Percentiles rank a stretch among this genome's conserved stretches.
phyloP scores from a whole-genome alignment of 1,284 basidiomycete species.

The Coniferiporia weirii region DNA sequence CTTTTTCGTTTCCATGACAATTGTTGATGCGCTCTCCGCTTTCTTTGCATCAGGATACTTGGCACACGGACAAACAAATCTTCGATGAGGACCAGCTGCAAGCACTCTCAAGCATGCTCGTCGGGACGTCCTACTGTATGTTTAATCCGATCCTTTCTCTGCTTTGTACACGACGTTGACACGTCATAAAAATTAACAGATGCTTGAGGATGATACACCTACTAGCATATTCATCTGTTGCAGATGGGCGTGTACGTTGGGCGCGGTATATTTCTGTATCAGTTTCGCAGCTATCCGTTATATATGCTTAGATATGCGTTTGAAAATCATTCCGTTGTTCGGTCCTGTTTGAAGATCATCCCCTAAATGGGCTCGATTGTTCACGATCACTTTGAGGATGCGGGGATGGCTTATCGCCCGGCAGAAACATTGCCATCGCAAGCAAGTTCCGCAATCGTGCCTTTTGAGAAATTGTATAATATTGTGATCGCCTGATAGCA shows the following conservation, averaged over 20 bases:
- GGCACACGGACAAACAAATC: constrained; percentile 85
- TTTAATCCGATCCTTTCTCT: constrained; percentile 13
- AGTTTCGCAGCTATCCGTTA: background rate
- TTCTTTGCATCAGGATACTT: constrained; percentile 61
- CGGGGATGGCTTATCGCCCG: background rate
- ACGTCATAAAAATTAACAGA: background rate
- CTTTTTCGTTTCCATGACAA: constrained; percentile 14
- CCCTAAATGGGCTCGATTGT: too few relatives aligned
- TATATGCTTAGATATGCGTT: too few relatives aligned
- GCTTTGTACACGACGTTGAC: background rate
- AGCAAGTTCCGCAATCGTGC: background rate
- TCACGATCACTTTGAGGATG: too few relatives aligned
- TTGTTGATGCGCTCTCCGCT: constrained; percentile 7
- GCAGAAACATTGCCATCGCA: background rate
- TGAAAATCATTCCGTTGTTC: too few relatives aligned
- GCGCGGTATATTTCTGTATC: background rate
- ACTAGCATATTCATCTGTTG: too few relatives aligned
- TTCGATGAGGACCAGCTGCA: constrained; percentile 91
- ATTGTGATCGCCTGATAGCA: background rate
- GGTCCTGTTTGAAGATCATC: too few relatives aligned
- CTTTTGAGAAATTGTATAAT: background rate
- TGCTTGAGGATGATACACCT: background rate
- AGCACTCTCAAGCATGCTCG: constrained; percentile 82
- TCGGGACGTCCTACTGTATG: constrained; percentile 88
- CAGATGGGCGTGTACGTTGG: background rate